Evolutionary conservation across 805 yeast species (phyloP), one percentile per base, ranked within the genome.

Genomic region (Metschnikowia shivogae): DNA sequence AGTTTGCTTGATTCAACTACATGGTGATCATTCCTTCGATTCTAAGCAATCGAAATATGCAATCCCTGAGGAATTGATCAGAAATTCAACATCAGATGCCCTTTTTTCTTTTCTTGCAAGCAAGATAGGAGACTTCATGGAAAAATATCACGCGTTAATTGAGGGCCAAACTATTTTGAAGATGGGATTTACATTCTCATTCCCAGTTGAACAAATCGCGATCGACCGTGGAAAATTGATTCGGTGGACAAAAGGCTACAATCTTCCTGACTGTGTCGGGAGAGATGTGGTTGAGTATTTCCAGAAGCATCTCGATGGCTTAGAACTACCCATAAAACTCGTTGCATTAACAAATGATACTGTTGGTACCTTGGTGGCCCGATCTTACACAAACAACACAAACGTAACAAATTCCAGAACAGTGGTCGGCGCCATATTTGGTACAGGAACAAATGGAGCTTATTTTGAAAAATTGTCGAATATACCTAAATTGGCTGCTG

Each of bases 361-460:
- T 1, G 96, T 89, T 13, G 98, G 99, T 35, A 90, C 98, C 10
- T 74, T 92, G 49, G 72, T 92, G 60, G 83, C 96, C 8, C 82
- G 96, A 57, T 84, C 97, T 24, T 92, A 92, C 67, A 72, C 87
- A 4, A 80, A 87, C 30, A 71, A 77, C 42, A 74, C 81, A 32
- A 64, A 75, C 17, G 76, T 82, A 49, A 77, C 83, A 41, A 81
- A 80, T 48, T 81, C 93, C 39, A 82, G 81, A 46, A 87, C 97
- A 8, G 77, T 86, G 7, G 73, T 90, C 53, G 98, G 99, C 39
- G 82, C 90, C 50, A 92, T 92, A 52, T 88, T 90, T 59, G 99
- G 99, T 54, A 93, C 99, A 2, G 99, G 99, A 61, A 92, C 98
- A 26, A 92, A 92, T 65, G 97, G 97, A 50, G 96, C 97, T 12